A percentile compares a stretch with the other conserved stretches of the same genome.
Conservation (phyloP, 352 stramenopile species). For the Blastocystis sp. region DNA sequence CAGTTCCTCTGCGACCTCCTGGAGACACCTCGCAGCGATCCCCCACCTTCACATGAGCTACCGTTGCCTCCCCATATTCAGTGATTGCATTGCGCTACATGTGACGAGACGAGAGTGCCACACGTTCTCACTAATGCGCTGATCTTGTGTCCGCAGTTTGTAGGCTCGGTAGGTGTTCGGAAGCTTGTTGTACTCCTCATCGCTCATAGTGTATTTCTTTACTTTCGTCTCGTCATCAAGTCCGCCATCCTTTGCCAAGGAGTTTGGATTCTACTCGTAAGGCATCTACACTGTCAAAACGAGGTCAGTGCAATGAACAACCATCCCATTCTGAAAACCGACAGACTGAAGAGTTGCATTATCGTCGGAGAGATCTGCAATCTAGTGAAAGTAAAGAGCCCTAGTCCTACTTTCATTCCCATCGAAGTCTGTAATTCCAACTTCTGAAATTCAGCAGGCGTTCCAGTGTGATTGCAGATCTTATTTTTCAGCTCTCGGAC, state of each 20-base stretch:
- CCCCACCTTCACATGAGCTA: conserved; percentile 80
- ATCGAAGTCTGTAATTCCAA: conserved; percentile 59
- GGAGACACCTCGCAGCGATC: conserved; percentile 91
- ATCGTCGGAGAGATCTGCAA: not conserved
- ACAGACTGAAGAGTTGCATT: not conserved
- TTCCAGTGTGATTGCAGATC: conserved; percentile 89
- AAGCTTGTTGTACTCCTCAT: conserved; percentile 96
- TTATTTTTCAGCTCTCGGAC: conserved; percentile 75
- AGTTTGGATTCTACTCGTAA: conserved; percentile 80
- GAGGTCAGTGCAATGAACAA: conserved; percentile 35
- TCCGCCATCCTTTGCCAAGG: conserved; percentile 80
- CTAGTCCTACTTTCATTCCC: not conserved
- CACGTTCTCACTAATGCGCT: not conserved
- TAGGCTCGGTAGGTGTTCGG: conserved; percentile 92
- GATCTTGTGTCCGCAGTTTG: conserved; percentile 69
- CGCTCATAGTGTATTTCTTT: conserved; percentile 93
- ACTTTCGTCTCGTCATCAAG: conserved; percentile 91
- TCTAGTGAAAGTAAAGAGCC: not conserved
- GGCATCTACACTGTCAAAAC: not conserved
- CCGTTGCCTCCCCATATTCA: conserved; percentile 48
- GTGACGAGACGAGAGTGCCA: conserved; percentile 67
- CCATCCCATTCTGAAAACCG: conserved; percentile 47
- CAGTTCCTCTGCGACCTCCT: conserved; percentile 80
- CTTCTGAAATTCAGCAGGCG: conserved; percentile 77
- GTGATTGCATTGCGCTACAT: conserved; percentile 63